phyloP scores from a whole-genome alignment of 805 yeast genomes.

The Suhomyces sp. region DNA sequence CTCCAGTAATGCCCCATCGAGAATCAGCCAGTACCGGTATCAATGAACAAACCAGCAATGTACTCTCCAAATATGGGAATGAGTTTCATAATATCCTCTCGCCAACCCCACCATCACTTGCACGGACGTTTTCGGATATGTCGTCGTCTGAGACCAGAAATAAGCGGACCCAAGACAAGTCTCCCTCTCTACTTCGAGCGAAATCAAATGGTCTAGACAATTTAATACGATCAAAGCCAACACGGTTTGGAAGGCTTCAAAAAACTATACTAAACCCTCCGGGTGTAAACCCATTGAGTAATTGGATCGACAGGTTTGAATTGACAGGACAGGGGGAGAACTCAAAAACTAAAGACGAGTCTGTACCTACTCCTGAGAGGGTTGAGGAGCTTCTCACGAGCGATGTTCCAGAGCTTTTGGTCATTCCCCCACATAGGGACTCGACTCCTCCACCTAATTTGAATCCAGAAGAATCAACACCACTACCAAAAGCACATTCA shows the following conservation, averaged over 20 bases:
- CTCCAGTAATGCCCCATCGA: slow-evolving; percentile 1
- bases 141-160: slow-evolving; percentile 14
- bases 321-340: slow-evolving; percentile 8
- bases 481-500: too few relatives aligned
- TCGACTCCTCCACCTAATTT: too few relatives aligned
- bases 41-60: slow-evolving; percentile 35
- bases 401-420: neutral
- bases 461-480: too few relatives aligned
- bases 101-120: slow-evolving; percentile 30
- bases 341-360: neutral
- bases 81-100: slow-evolving; percentile 30
- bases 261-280: too few relatives aligned
- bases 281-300: slow-evolving; percentile 10
- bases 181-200: slow-evolving; percentile 39
- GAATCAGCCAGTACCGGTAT: slow-evolving; percentile 12
- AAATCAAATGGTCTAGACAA: slow-evolving; percentile 33
- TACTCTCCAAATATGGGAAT: slow-evolving; percentile 44
- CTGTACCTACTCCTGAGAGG: neutral
- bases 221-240: slow-evolving; percentile 11
- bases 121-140: slow-evolving; percentile 35
- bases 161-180: slow-evolving; percentile 16
- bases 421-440: too few relatives aligned
- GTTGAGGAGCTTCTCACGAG: neutral
- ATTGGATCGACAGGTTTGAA: slow-evolving; percentile 35
- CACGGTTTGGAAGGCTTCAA: slow-evolving; percentile 2